Evolutionary conservation across 345 rosid species (phyloP), one percentile per base, ranked within the genome.

Genomic region (Acer saccharum): DNA sequence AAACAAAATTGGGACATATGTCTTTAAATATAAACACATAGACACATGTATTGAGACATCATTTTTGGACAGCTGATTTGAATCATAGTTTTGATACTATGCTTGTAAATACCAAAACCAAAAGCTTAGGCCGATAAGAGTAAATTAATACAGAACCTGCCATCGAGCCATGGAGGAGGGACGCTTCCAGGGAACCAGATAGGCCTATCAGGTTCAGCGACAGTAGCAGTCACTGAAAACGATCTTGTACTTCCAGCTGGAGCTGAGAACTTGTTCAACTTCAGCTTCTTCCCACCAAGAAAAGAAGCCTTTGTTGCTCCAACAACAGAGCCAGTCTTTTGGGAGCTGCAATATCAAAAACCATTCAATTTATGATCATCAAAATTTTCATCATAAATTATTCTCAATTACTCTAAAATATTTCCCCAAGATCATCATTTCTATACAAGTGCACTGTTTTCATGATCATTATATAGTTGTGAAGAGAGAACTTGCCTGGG

Each of bases 151-250:
- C 27, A 48, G 61, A 63, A 88, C 95, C 95, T 89, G 82, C 99
- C 98, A 71, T 96, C 98, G 8, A 96, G 97, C 98, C 97, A 96
- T 68, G 89, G 89, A 54, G 98, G 99, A 82, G 99, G 99, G 57
- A 90, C 83, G 89, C 98, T 96, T 54, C 99, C 99, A 0, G 98
- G 99, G 88, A 96, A 96, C 99, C 99, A 96, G 72, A 96, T 77
- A 52, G 99, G 99, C 77, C 99, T 91, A 7, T 94, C 80, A 3
- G 98, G 97, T 25, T 93, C 97, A 0, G 96, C 99, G 0, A 77
- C 98, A 0, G 82, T 94, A 4, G 84, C 95, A 63, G 89, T 85
- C 32, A 88, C 85, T 35, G 88, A 80, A 13, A 87, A 77, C 6
- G 85, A 79, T n/a, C 89, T 69, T 21, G 84, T 76, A 35, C 39